These are phyloP conservation scores for Penicillium sp. DNA, from an alignment of 2,329 filamentous ascomycete genomes.

Conservation along the genomic window DNA sequence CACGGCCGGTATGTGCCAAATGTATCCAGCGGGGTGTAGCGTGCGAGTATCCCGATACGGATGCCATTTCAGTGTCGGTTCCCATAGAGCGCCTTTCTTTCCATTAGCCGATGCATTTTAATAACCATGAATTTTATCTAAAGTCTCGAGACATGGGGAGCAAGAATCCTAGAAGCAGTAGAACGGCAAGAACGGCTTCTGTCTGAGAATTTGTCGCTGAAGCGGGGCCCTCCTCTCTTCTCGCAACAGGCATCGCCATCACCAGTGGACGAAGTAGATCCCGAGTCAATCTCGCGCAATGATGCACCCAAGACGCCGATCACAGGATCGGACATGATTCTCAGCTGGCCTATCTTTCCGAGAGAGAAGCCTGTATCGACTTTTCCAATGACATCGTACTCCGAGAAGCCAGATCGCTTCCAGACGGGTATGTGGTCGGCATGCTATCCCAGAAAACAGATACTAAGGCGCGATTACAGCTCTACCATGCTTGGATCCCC, in stretches of 20 bases:
- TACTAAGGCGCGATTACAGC: conserved; percentile 7
- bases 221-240: conserved; percentile 6
- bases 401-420: conserved; percentile 29
- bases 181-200: conserved; percentile 31
- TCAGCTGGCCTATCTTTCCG: conserved; percentile 32
- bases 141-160: conserved; percentile 32
- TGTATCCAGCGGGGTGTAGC: conserved; percentile 30
- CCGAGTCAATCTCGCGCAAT: conserved; percentile 32
- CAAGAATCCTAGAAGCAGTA: conserved; percentile 29
- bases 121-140: conserved; percentile 13
- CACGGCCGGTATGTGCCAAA: conserved; percentile 30
- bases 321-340: conserved; percentile 34
- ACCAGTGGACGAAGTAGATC: conserved; percentile 27
- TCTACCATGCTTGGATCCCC: conserved; percentile 24
- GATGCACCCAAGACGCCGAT: conserved; percentile 32
- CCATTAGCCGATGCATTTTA: conserved; percentile 15
- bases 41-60: conserved; percentile 32
- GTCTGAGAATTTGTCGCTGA: conserved; percentile 18
- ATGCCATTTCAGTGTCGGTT: conserved; percentile 31
- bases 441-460: neutral
- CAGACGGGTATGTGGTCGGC: conserved; percentile 20
- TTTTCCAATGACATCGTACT: conserved; percentile 28
- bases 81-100: conserved; percentile 11
- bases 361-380: conserved; percentile 30
- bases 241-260: conserved; percentile 16